Evolutionary conservation across 2,329 filamentous ascomycete species (phyloP).

Genomic region (Davidsoniella virescens): DNA sequence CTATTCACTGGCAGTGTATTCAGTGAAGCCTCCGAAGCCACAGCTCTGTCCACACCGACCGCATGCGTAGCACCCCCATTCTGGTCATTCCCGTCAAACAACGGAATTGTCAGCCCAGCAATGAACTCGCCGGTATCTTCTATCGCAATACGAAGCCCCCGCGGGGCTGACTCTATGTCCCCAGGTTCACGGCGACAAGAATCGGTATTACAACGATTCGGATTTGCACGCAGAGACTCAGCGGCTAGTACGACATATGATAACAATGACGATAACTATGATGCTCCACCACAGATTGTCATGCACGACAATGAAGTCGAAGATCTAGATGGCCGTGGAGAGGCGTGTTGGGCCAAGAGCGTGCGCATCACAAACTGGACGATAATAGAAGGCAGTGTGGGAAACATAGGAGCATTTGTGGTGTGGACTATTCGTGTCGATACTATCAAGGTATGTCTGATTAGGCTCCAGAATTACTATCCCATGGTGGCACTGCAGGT

Average conservation of each 20-base stretch:
- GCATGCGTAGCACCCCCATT: constrained; percentile 9
- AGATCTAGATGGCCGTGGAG: constrained; percentile 33
- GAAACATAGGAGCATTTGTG: constrained; percentile 69
- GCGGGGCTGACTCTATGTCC: background rate
- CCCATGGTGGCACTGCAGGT: background rate
- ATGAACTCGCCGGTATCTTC: too few relatives aligned
- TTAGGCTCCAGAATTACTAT: too few relatives aligned
- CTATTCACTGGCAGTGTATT: constrained; percentile 3
- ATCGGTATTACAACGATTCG: background rate
- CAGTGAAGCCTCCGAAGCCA: constrained; percentile 7
- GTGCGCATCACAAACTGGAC: constrained; percentile 43
- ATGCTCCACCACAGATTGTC: constrained; percentile 34
- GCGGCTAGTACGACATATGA: background rate
- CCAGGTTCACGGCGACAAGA: background rate
- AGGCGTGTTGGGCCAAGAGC: constrained; percentile 48
- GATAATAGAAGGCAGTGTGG: constrained; percentile 38
- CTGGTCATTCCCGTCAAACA: constrained; percentile 6
- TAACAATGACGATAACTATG: background rate
- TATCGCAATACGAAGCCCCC: background rate
- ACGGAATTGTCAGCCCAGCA: background rate
- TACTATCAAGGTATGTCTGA: constrained; percentile 54
- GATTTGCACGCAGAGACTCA: background rate
- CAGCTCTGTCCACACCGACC: constrained; percentile 5
- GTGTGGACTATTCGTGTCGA: constrained; percentile 86
- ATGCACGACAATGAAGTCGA: constrained; percentile 45